Evolutionary conservation across 2,329 filamentous ascomycete species (phyloP), one percentile per base, ranked within the genome.

Genomic region (Fusarium brevicatenulatum): DNA sequence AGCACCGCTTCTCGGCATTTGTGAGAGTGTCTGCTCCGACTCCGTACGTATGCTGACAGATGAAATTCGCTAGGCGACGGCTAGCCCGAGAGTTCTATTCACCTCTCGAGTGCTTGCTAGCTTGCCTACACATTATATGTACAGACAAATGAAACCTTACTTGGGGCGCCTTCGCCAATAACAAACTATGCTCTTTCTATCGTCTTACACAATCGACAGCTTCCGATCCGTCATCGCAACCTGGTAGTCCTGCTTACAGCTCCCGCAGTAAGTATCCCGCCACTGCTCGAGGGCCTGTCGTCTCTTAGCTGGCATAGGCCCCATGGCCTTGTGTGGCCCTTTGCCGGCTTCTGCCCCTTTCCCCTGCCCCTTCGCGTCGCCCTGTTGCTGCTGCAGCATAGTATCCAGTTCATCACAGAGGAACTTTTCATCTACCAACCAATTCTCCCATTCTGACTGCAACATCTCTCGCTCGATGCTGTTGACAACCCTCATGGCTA

Each of bases 401-500:
- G 78, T 78, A 32, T 85, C 83, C 10, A 89, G 84, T 78, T 92
- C 89, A 63, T 90, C 89, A 81, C 96, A 99, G 54, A 93, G 89
- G 39, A 86, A 82, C 72, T 91, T 91, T 83, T 99, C 96, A 74
- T 93, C 92, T 7, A 89, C 82, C 36, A 98, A 87, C 95, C 95
- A 99, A 72, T 93, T 93, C 83, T 97, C 95, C 92, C 95, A 99
- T 81, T 98, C 95, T 1, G 92, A 92, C 77, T 91, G 89, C 60
- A 98, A 82, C 80, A 97, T 91, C 81, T 98, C 95, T 66, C 89
- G 88, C 85, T 98, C 96, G 34, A 98, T 91, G 64, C 89, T 92
- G 82, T 98, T 98, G 68, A 98, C 91, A 5, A 98, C 90, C 9
- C 95, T 91, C 85, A 98, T 91, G 9, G 95, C 95, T 9, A 99